These are phyloP conservation scores for Geotrichum candidum DNA, from an alignment of 1,139 yeast genomes.

Conservation along the genomic window DNA sequence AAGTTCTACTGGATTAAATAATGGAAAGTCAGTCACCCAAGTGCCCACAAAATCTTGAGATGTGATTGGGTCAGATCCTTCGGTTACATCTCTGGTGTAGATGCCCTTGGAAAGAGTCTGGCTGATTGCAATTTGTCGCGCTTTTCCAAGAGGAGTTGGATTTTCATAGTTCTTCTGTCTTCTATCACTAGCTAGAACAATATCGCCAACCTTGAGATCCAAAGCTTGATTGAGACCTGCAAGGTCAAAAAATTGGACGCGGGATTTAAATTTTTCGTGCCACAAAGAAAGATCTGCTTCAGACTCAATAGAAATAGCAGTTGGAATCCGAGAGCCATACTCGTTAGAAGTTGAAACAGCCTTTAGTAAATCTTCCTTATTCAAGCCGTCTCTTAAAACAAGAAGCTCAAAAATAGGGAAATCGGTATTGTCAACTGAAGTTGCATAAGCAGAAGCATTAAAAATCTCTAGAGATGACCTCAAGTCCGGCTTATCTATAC, in stretches of 20 bases:
- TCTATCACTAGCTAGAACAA: constrained; percentile 69
- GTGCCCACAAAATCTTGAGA: constrained; percentile 51
- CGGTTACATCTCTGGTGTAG: constrained; percentile 3
- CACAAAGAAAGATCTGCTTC: constrained; percentile 9
- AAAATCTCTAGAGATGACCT: constrained; percentile 48
- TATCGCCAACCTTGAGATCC: constrained; percentile 55
- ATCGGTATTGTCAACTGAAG: constrained; percentile 35
- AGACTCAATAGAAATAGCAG: constrained; percentile 38
- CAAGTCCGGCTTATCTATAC: constrained; percentile 93
- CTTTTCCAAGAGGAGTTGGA: constrained; percentile 89
- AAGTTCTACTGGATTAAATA: constrained; percentile 67
- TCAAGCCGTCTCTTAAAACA: constrained; percentile 50
- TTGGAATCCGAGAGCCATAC: constrained; percentile 58
- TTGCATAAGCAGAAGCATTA: constrained; percentile 27
- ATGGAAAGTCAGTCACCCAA: constrained; percentile 90
- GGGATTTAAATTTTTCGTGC: constrained; percentile 4
- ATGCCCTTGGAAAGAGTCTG: constrained; percentile 21
- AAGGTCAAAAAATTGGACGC: constrained; percentile 21
- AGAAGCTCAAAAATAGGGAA: constrained; percentile 71
- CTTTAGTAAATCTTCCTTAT: constrained; percentile 35
- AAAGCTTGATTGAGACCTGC: constrained; percentile 18
- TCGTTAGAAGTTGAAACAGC: constrained; percentile 40
- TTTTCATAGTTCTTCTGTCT: constrained; percentile 69
- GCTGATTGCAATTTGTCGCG: constrained; percentile 66
- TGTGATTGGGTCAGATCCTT: constrained; percentile 23